Base-by-base conservation (phyloP, 1,284 basidiomycete species). In the Thecaphora thlaspeos region DNA sequence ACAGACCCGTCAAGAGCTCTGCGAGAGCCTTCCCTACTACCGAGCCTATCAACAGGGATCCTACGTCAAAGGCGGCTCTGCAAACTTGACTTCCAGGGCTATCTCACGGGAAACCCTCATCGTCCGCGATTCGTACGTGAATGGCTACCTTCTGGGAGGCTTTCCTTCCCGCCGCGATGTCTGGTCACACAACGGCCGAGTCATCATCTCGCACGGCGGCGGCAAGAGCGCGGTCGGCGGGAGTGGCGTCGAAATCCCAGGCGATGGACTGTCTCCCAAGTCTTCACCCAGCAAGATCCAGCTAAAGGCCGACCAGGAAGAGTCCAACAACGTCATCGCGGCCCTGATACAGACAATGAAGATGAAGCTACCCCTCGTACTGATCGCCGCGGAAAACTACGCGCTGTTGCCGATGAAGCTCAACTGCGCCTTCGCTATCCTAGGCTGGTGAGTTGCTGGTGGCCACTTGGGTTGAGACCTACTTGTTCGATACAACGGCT, bases 191-290 rank as follows among this genome's bases (percentile, higher is more conserved):
- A 42, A 50, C 18, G 68, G 67, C 1, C 41, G 54, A 7, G 67
- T 70, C 41, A 56, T 70, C 46, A 59, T 70, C 28, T 69, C 66
- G 2, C 66, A 69, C 30, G 66, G 66, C 2, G 60, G 60, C 1
- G 60, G 60, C 1, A 62, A 62, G 30, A 62, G 51, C 42, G 38
- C 55, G 15, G 24, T 24, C 37, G 44, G 23, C 4, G 32, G 3
- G 9, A 15, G 15, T 15, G 32, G 11, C 32, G 32, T 28, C 26
- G 43, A 22, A n/a, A n/a, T n/a, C n/a, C n/a, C 23, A 46, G 49
- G 18, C 7, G 30, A 23, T 15, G 23, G 18, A 9, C 8, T 19
- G 22, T 14, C 14, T 30, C 28, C 28, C 28, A 30, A 14, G 8
- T 11, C 32, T 7, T 34, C 32, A 4, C 39, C 55, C 8, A 37